Evolutionary conservation across 208 protist species (phyloP).

Genomic region (Wallacemonas sp.): DNA sequence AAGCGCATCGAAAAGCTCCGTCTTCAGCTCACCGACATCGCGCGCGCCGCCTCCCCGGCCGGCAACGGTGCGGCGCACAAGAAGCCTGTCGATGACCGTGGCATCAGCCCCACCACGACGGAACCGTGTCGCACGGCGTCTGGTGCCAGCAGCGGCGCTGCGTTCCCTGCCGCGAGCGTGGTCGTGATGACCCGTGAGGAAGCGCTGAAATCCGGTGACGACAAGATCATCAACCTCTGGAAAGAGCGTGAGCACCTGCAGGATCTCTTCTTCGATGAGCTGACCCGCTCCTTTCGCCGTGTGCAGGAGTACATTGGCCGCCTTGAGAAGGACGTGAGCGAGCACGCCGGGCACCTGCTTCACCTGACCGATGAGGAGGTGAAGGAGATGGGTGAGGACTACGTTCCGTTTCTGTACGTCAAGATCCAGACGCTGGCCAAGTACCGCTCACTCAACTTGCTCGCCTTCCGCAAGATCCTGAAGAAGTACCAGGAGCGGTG

Average conservation of each 20-base stretch:
- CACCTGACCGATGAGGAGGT: slow-evolving; percentile 63
- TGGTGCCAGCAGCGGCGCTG: not conserved
- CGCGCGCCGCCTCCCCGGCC: slow-evolving; percentile 10
- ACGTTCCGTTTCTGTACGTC: slow-evolving; percentile 71
- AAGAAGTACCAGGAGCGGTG: slow-evolving; percentile 83
- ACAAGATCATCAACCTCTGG: slow-evolving; percentile 24
- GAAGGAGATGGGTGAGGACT: slow-evolving; percentile 31
- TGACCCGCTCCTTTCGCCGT: slow-evolving; percentile 54
- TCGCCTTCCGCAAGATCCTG: slow-evolving; percentile 76
- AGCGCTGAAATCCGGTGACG: slow-evolving; percentile 12
- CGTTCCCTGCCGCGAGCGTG: slow-evolving; percentile 21
- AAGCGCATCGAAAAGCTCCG: slow-evolving; percentile 69
- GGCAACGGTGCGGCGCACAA: slow-evolving; percentile 1
- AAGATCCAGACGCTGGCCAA: slow-evolving; percentile 59
- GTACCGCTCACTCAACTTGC: slow-evolving; percentile 75
- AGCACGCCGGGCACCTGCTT: slow-evolving; percentile 40
- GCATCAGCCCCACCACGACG: slow-evolving; percentile 1
- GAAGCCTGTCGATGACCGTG: not conserved
- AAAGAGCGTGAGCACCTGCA: slow-evolving; percentile 35
- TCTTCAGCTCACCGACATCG: slow-evolving; percentile 32
- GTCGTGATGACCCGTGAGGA: slow-evolving; percentile 21
- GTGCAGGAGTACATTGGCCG: slow-evolving; percentile 56
- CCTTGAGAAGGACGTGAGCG: slow-evolving; percentile 49
- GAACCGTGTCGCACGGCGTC: not conserved
- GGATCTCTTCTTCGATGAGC: slow-evolving; percentile 64